Evolutionary conservation across 495 filamentous ascomycete genomes (phyloP).

Genomic region (Trichoderma orchidacearum): DNA sequence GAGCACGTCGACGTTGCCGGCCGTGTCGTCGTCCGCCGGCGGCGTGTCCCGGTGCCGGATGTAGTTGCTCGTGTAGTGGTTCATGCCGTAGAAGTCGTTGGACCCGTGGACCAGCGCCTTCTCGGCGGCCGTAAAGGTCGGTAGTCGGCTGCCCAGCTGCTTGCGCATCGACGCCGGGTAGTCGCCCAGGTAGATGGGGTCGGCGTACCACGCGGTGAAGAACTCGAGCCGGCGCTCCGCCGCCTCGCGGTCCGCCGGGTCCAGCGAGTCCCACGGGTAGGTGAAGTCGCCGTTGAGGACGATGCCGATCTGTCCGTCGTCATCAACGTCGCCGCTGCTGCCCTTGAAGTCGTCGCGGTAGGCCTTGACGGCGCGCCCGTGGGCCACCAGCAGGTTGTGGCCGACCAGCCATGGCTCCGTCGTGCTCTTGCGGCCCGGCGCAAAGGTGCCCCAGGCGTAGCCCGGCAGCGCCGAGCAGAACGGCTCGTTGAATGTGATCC

Average conservation of each 20-base stretch:
- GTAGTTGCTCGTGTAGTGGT: slow-evolving; percentile 76
- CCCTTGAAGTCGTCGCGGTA: slow-evolving; percentile 58
- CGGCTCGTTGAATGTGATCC: slow-evolving; percentile 58
- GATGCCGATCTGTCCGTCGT: slow-evolving; percentile 45
- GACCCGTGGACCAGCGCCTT: slow-evolving; percentile 53
- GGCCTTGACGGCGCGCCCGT: slow-evolving; percentile 47
- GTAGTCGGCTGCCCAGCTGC: slow-evolving; percentile 57
- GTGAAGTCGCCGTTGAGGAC: slow-evolving; percentile 49
- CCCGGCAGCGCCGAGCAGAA: slow-evolving; percentile 48
- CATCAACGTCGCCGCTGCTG: slow-evolving; percentile 33
- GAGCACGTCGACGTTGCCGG: slow-evolving; percentile 56
- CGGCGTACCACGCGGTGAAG: slow-evolving; percentile 54
- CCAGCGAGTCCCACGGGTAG: slow-evolving; percentile 41
- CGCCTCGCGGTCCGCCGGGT: slow-evolving; percentile 43
- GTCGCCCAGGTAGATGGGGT: slow-evolving; percentile 62
- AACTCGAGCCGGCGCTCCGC: slow-evolving; percentile 53
- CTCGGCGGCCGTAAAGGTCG: slow-evolving; percentile 51
- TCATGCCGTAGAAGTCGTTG: slow-evolving; percentile 78
- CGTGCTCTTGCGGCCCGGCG: slow-evolving; percentile 44
- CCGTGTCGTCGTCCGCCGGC: slow-evolving; percentile 48
- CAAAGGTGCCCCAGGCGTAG: slow-evolving; percentile 45
- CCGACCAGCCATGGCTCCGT: slow-evolving; percentile 48
- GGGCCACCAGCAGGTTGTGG: slow-evolving; percentile 45
- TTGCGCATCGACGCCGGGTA: slow-evolving; percentile 66
- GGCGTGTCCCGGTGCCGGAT: slow-evolving; percentile 51